Evolutionary conservation across 345 rosid genomes (phyloP).

Genomic region (Arabidopsis arenosa): DNA sequence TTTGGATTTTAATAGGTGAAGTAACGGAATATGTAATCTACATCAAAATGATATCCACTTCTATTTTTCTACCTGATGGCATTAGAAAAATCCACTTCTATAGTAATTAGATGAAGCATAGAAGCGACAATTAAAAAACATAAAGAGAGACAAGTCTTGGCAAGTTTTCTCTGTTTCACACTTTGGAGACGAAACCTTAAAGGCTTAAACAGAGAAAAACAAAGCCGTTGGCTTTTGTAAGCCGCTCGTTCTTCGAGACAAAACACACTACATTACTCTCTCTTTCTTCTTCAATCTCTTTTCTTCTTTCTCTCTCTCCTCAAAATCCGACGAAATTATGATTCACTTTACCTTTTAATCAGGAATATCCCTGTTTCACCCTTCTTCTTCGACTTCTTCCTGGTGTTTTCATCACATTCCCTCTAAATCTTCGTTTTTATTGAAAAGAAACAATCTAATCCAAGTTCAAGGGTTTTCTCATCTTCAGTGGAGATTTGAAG

Average conservation of each 20-base stretch:
- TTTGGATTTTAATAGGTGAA: slow-evolving; percentile 11
- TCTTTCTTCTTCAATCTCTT: slow-evolving; percentile 26
- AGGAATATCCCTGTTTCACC: slow-evolving; percentile 32
- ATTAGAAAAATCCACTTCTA: slow-evolving; percentile 12
- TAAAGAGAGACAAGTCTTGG: slow-evolving; percentile 36
- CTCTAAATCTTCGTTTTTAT: slow-evolving; percentile 3
- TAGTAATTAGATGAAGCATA: slow-evolving; percentile 24
- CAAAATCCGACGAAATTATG: slow-evolving; percentile 38
- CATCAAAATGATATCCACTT: slow-evolving; percentile 7
- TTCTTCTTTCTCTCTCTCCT: slow-evolving; percentile 43
- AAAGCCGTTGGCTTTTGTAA: slow-evolving; percentile 44
- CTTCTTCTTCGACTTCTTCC: slow-evolving; percentile 27
- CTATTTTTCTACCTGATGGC: slow-evolving; percentile 12
- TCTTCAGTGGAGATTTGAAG: slow-evolving; percentile 20
- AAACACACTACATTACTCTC: slow-evolving; percentile 31
- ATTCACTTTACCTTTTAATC: slow-evolving; percentile 46
- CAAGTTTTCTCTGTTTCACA: slow-evolving; percentile 39
- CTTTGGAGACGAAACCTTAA: slow-evolving; percentile 36
- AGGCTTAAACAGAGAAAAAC: slow-evolving; percentile 34
- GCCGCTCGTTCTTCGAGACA: slow-evolving; percentile 52
- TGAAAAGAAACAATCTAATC: slow-evolving; percentile 18
- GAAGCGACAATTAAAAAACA: slow-evolving; percentile 26
- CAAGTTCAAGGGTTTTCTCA: slow-evolving; percentile 11
- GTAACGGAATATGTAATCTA: neutral
- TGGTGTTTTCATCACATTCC: slow-evolving; percentile 23